Evolutionary conservation across 2,329 filamentous ascomycete species (phyloP), one percentile per base, ranked within the genome.

Genomic region (Pyricularia sp.): DNA sequence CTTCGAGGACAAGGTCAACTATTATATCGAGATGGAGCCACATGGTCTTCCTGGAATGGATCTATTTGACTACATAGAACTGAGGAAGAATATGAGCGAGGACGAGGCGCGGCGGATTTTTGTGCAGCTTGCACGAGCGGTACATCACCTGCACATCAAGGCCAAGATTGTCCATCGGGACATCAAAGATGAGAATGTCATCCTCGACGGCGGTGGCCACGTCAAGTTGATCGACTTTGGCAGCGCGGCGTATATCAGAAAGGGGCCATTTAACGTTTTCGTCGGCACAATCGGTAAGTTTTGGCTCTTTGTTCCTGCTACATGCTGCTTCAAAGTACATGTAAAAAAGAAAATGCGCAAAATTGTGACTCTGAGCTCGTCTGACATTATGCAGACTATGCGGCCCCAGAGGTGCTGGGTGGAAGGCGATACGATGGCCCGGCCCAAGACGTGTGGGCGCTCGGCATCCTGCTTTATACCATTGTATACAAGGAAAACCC

Each of bases 401-500:
- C 95, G 64, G 95, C 95, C 7, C 95, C 95, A n/a, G 95, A 99
- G 82, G 95, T 99, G 68, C 86, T 99, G 66, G 93, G 93, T 69
- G 95, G 95, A 65, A 91, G 90, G 74, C 91, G 94, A 20, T 99
- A 99, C 80, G 88, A 91, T 73, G 95, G 95, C 76, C 97, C 96
- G 79, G 94, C 97, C 78, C 95, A 99, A 82, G 95, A 99, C 76
- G 93, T 99, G 33, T 99, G 95, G 95, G 95, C 95, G 0, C 85
- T 99, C 20, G 95, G 95, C 28, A 98, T 99, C 75, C 86, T 99
- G 30, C 87, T 99, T 17, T 99, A 99, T 82, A 99, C 95, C 31
- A 97, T 99, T 76, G 91, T 98, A 76, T 99, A 99, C 85, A 99
- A 98, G 81, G 95, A 99, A 81, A 99, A 99, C 76, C 94, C 95